Conservation (phyloP, 2,329 filamentous ascomycete species). For the Exophiala viscosa region DNA sequence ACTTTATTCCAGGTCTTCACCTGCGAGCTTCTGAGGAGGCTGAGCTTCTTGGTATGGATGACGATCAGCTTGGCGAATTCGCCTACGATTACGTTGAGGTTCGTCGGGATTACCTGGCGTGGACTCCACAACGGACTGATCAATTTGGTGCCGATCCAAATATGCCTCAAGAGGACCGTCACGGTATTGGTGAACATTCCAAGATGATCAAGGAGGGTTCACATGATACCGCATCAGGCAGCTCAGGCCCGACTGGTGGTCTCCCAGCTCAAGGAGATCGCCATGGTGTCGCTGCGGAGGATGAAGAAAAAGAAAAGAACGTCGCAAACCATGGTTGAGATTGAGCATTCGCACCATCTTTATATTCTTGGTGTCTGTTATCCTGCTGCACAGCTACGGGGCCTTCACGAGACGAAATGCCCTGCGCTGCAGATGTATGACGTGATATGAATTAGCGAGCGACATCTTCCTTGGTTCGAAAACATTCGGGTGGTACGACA, state of each 20-base stretch:
- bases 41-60: conserved; percentile 62
- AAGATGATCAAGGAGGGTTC: conserved; percentile 53
- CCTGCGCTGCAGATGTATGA: too few relatives aligned
- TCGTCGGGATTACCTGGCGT: conserved; percentile 49
- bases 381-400: too few relatives aligned
- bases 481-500: too few relatives aligned
- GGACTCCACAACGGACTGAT: conserved; percentile 45
- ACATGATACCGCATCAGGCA: conserved; percentile 11
- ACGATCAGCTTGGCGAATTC: conserved; percentile 51
- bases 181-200: conserved; percentile 58
- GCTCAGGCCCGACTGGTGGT: conserved; percentile 1
- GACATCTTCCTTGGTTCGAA: too few relatives aligned
- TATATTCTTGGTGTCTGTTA: too few relatives aligned
- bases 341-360: too few relatives aligned
- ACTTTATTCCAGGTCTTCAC: conserved; percentile 66
- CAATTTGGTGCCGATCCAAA: conserved; percentile 42
- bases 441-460: too few relatives aligned
- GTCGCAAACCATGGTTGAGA: conserved; percentile 11
- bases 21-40: conserved; percentile 65
- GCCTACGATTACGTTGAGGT: conserved; percentile 53
- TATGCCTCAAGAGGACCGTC: conserved; percentile 57
- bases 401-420: too few relatives aligned
- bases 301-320: conserved; percentile 17
- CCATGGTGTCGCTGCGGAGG: conserved; percentile 24
- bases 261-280: conserved; percentile 24